Evolutionary conservation across 1,139 yeast species (phyloP).

Genomic region (Hanseniaspora sp.): DNA sequence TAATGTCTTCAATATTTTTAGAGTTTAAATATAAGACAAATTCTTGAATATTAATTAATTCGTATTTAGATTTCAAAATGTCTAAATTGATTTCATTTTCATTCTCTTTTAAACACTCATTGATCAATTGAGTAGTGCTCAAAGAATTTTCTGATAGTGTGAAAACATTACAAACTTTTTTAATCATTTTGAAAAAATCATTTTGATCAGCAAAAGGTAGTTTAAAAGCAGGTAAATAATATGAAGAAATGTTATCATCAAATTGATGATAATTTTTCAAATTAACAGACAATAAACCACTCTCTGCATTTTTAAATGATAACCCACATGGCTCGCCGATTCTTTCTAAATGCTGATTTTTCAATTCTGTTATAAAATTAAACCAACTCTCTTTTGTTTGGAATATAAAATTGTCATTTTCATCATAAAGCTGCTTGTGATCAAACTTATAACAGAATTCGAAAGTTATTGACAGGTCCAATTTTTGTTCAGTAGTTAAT

Average conservation of each 20-base stretch:
- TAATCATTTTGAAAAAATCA: background rate
- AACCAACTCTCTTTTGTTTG: background rate
- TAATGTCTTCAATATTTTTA: background rate
- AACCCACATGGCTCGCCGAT: background rate
- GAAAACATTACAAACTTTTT: background rate
- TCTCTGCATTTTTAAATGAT: background rate
- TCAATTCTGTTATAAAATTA: background rate
- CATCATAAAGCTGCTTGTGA: background rate
- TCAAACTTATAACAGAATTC: background rate
- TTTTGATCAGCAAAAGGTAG: background rate
- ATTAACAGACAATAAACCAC: background rate
- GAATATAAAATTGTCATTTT: background rate
- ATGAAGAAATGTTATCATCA: background rate
- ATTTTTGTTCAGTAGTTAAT: background rate
- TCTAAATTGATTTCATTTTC: background rate
- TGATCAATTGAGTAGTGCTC: background rate
- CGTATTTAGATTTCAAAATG: background rate
- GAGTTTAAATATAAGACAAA: background rate
- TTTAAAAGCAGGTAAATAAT: constrained; percentile 4
- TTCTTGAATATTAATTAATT: background rate
- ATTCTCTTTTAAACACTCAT: constrained; percentile 1
- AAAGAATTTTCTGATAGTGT: background rate
- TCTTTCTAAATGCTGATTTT: background rate
- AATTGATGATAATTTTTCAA: background rate
- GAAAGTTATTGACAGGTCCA: background rate